These are phyloP conservation scores for Cryptococcus maquisensis DNA, from an alignment of 1,284 basidiomycete genomes.

Conservation along the genomic window DNA sequence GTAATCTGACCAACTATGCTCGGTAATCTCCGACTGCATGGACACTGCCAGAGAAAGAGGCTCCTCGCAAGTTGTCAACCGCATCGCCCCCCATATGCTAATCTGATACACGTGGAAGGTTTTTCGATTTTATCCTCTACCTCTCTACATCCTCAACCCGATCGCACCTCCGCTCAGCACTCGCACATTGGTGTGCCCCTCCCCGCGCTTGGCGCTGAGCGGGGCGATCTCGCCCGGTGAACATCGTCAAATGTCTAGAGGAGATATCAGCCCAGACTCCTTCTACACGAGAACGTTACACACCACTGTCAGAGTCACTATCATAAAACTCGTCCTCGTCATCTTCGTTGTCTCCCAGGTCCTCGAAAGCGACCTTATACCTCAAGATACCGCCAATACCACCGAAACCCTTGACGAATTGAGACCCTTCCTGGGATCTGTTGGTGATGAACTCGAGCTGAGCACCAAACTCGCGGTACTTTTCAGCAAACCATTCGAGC, in stretches of 20 bases:
- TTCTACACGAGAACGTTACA: constrained; percentile 4
- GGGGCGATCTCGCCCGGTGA: constrained; percentile 30
- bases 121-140: no score
- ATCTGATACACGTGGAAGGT: no score
- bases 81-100: no score
- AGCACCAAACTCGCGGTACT: constrained; percentile 96
- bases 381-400: constrained; percentile 89
- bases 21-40: no score
- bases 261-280: neutral
- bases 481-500: constrained; percentile 97
- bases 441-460: constrained; percentile 69
- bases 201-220: constrained; percentile 35
- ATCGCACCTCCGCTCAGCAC: no score
- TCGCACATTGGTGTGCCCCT: neutral
- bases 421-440: constrained; percentile 90
- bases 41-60: no score
- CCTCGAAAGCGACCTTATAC: constrained; percentile 92
- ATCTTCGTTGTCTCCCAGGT: constrained; percentile 64
- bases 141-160: no score
- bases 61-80: no score
- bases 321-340: constrained; percentile 52
- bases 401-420: constrained; percentile 98
- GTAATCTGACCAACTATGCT: no score
- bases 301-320: constrained; percentile 46
- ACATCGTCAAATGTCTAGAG: constrained; percentile 35